Evolutionary conservation across 495 filamentous ascomycete genomes (phyloP).

Genomic region (Penicillium dipodomyicola): DNA sequence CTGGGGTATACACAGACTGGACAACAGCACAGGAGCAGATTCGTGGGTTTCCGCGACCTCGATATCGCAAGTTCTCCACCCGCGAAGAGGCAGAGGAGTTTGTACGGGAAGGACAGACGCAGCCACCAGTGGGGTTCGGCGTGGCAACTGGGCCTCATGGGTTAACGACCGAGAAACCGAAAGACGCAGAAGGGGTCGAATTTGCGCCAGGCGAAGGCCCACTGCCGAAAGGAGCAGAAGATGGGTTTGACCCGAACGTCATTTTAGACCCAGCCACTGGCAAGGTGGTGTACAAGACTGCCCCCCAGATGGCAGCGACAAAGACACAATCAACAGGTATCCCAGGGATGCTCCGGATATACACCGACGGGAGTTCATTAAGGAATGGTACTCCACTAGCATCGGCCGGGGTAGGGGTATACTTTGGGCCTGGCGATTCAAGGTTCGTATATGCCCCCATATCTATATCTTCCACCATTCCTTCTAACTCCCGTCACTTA

Average conservation of each 20-base stretch:
- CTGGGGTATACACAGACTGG: slow-evolving; percentile 91
- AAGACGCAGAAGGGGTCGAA: slow-evolving; percentile 43
- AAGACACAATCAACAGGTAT: slow-evolving; percentile 40
- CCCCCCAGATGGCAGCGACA: slow-evolving; percentile 45
- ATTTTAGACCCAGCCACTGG: slow-evolving; percentile 55
- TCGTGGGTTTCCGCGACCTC: slow-evolving; percentile 70
- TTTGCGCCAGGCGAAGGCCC: slow-evolving; percentile 55
- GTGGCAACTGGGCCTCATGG: slow-evolving; percentile 23
- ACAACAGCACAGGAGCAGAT: slow-evolving; percentile 73
- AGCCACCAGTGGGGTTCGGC: slow-evolving; percentile 29
- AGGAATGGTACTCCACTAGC: slow-evolving; percentile 73
- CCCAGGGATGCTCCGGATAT: slow-evolving; percentile 64
- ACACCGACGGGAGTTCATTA: slow-evolving; percentile 83
- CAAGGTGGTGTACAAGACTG: slow-evolving; percentile 57
- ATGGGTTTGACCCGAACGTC: slow-evolving; percentile 62
- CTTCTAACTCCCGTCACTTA: slow-evolving; percentile 27
- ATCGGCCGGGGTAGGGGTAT: slow-evolving; percentile 83
- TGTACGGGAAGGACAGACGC: slow-evolving; percentile 49
- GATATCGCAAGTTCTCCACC: slow-evolving; percentile 77
- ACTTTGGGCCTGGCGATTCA: slow-evolving; percentile 68
- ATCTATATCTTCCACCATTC: not conserved
- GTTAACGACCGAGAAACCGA: slow-evolving; percentile 31
- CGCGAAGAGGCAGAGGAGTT: slow-evolving; percentile 75
- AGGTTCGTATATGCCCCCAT: slow-evolving; percentile 51
- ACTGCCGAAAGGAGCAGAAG: slow-evolving; percentile 53